Evolutionary conservation across 108 stramenopile species (phyloP), one percentile per base, ranked within the genome.

Genomic region (Skeletonema potamos): DNA sequence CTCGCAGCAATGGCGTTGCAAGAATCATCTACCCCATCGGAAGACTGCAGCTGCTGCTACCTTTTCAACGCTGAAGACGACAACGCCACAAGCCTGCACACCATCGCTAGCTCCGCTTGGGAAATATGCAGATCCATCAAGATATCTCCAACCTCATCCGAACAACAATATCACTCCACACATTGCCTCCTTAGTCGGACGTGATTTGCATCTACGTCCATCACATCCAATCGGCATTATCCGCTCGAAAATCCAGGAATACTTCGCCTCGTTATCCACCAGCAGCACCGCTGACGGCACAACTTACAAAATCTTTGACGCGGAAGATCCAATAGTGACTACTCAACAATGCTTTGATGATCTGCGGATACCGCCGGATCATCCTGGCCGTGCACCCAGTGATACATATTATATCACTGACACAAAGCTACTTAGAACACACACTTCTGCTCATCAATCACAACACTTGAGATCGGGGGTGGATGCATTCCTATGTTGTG

Each of bases 391-490:
- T 11, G 56, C 68, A n/a, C 70, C 59, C 10, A 85, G 89, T 11
- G 97, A 99, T 70, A 99, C 98, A 0, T 99, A 97, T 65, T 99
- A 99, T 73, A 46, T 98, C n/a, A 79, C 88, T 30, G 70, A 69
- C 22, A 33, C 73, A 3, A 77, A 55, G n/a, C 87, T 95, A 13
- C 81, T 99, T 28, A 85, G 98, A 27, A 94, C 93, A 6, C 98
- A 99, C 72, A 99, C 98, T 3, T 82, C 77, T 24, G 98, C 98
- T 1, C 97, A 98, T 82, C 98, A 99, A 82, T 70, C 83, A 2
- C 68, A 85, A 11, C 76, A 94, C 24, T 67, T 98, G 70, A 41
- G 78, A 36, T 33, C 80, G 51, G 90, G 96, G 3, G 46, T 77
- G 26, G 65, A 86, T 30, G 72, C 83, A 27, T 98, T 99, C 72